These are phyloP conservation scores for Pseudocercospora pini-densiflorae DNA, from an alignment of 2,329 filamentous ascomycete genomes.

Conservation along the genomic window DNA sequence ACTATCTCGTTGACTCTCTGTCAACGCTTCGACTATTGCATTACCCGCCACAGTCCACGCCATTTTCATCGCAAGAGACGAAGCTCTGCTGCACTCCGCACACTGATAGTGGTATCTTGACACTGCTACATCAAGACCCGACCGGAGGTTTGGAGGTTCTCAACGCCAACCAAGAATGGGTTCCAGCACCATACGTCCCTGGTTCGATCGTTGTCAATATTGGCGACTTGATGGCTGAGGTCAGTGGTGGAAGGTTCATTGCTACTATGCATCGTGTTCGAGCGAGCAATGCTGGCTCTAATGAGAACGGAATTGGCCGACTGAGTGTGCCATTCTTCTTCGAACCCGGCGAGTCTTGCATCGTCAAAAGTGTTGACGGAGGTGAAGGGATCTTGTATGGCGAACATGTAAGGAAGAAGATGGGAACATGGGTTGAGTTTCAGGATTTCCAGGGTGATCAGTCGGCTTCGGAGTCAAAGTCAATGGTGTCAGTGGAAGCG, in stretches of 20 bases:
- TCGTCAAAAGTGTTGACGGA: slow-evolving; percentile 45
- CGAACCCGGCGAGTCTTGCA: slow-evolving; percentile 50
- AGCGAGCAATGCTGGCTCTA: slow-evolving; percentile 22
- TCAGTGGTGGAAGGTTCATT: slow-evolving; percentile 49
- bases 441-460: neutral
- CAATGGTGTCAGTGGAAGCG: neutral
- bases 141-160: slow-evolving; percentile 55
- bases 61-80: slow-evolving; percentile 10
- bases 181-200: slow-evolving; percentile 48
- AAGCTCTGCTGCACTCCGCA: slow-evolving; percentile 49
- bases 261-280: slow-evolving; percentile 54
- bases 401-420: slow-evolving; percentile 49
- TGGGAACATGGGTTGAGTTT: slow-evolving; percentile 51
- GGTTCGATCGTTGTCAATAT: slow-evolving; percentile 52
- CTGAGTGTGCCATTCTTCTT: slow-evolving; percentile 56
- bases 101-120: slow-evolving; percentile 54
- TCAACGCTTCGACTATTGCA: slow-evolving; percentile 52
- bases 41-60: slow-evolving; percentile 44
- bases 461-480: neutral
- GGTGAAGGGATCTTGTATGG: slow-evolving; percentile 50
- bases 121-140: slow-evolving; percentile 53
- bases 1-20: slow-evolving; percentile 48
- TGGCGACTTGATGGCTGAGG: slow-evolving; percentile 49
- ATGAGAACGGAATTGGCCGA: slow-evolving; percentile 37
- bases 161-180: slow-evolving; percentile 48